A percentile compares a stretch with the other conserved stretches of the same genome.
Evolutionary conservation across 192 early-diverging fungal genomes (phyloP).

Genomic region (Coemansia reversa): DNA sequence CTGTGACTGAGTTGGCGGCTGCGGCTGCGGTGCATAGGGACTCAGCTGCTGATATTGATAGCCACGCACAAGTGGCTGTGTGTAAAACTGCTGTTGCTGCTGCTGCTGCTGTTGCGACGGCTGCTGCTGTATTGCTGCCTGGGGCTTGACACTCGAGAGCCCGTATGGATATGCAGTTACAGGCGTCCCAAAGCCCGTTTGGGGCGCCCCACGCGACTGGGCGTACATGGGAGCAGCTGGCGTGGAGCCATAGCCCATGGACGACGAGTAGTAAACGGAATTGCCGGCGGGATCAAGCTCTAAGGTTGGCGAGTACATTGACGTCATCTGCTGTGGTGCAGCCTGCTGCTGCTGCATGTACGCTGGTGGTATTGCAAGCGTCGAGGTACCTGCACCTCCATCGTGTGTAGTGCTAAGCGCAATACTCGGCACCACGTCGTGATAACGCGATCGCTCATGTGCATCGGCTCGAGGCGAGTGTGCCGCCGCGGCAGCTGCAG

Average conservation of each 20-base stretch:
- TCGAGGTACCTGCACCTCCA: conserved; percentile 2
- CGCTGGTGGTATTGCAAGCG: conserved; percentile 13
- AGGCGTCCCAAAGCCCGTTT: conserved; percentile 10
- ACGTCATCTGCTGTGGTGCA: conserved; percentile 21
- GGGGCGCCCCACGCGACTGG: conserved; percentile 18
- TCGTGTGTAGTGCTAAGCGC: conserved; percentile 3
- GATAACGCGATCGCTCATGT: conserved; percentile 4
- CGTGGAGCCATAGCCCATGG: conserved; percentile 21
- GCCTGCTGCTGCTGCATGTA: conserved; percentile 18
- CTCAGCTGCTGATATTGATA: conserved; percentile 40
- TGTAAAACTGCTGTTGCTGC: conserved; percentile 34
- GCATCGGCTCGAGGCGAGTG: conserved; percentile 11
- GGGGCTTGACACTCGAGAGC: conserved; percentile 28
- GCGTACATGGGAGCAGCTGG: conserved; percentile 19
- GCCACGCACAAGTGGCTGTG: conserved; percentile 33
- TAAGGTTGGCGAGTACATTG: conserved; percentile 37
- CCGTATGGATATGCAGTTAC: conserved; percentile 38
- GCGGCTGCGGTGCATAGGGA: conserved; percentile 19
- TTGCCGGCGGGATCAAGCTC: conserved; percentile 19
- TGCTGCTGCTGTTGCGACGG: conserved; percentile 22
- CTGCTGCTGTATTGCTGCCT: conserved; percentile 11
- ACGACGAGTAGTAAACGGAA: conserved; percentile 42
- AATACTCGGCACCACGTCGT: conserved; percentile 4
- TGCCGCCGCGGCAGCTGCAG: not conserved
- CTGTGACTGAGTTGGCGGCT: conserved; percentile 12